Conservation (phyloP, 2,329 filamentous ascomycete genomes). For the Dactylellina sp. region DNA sequence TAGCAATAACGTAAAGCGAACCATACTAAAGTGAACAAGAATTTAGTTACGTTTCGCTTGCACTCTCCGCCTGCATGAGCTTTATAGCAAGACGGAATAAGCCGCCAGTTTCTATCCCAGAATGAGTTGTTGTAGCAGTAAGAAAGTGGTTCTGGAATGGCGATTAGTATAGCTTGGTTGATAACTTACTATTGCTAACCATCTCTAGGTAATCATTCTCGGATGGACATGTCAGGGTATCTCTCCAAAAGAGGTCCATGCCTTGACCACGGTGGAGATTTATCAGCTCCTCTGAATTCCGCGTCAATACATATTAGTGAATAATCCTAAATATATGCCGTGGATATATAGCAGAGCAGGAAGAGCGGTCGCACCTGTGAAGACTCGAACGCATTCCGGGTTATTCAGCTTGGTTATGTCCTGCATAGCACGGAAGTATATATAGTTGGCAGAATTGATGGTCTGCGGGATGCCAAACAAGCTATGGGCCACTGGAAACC, state of each 20-base stretch:
- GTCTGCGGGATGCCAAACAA: constrained; percentile 89
- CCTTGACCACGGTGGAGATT: constrained; percentile 89
- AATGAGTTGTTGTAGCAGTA: constrained; percentile 5
- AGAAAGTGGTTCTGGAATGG: not conserved
- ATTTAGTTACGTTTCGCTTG: constrained; percentile 35
- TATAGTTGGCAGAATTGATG: constrained; percentile 90
- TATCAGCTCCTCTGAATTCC: constrained; percentile 75
- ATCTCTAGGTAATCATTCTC: constrained; percentile 95
- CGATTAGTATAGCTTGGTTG: not conserved
- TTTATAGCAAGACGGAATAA: constrained; percentile 86
- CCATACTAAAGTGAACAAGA: not conserved
- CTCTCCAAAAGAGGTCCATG: constrained; percentile 91
- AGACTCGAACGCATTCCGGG: constrained; percentile 75
- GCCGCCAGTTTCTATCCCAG: constrained; percentile 77
- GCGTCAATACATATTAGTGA: not conserved
- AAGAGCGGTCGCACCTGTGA: constrained; percentile 65
- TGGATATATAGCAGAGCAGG: too few relatives aligned
- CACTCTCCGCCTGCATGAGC: constrained; percentile 83
- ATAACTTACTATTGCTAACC: constrained; percentile 76
- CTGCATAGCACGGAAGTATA: constrained; percentile 83
- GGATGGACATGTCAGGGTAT: constrained; percentile 82
- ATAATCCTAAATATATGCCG: not conserved
- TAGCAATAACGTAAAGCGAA: constrained; percentile 25
- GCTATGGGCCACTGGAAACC: constrained; percentile 82
- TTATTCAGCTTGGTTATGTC: constrained; percentile 79